phyloP scores from a whole-genome alignment of 225 moss, liverwort and hornwort genomes.

The Sphagnum contortum region DNA sequence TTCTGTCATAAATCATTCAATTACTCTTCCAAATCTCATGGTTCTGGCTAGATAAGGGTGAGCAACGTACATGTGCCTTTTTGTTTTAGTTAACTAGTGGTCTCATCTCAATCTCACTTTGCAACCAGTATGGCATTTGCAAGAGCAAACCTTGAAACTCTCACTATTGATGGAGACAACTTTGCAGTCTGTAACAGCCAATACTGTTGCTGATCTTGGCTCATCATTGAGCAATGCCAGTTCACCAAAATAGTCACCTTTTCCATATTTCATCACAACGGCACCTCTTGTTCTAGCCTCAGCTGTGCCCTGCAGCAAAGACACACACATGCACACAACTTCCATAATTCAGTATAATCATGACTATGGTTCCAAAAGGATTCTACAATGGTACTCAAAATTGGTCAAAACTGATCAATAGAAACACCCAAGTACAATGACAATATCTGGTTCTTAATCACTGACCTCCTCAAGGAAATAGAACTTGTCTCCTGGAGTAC shows the following conservation, averaged over 20 bases:
- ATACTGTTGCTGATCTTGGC: constrained; percentile 64
- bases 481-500: constrained; percentile 73
- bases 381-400: no score
- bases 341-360: no score
- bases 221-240: constrained; percentile 76
- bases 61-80: no score
- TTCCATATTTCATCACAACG: constrained; percentile 59
- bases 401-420: no score
- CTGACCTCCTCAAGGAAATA: constrained; percentile 87
- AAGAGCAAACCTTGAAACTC: constrained; percentile 66
- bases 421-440: no score
- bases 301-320: constrained; percentile 38
- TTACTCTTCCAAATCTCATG: no score
- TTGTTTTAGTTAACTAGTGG: no score
- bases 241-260: constrained; percentile 95
- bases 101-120: no score
- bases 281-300: constrained; percentile 66
- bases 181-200: constrained; percentile 64
- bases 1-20: background rate
- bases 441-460: no score
- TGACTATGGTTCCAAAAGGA: no score
- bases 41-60: no score
- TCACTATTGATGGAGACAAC: constrained; percentile 56
- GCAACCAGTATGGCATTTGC: background rate
- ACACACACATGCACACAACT: no score